Percentiles rank a stretch among this genome's conserved stretches.
Conservation (phyloP, 345 rosid species). For the Populus alba region DNA sequence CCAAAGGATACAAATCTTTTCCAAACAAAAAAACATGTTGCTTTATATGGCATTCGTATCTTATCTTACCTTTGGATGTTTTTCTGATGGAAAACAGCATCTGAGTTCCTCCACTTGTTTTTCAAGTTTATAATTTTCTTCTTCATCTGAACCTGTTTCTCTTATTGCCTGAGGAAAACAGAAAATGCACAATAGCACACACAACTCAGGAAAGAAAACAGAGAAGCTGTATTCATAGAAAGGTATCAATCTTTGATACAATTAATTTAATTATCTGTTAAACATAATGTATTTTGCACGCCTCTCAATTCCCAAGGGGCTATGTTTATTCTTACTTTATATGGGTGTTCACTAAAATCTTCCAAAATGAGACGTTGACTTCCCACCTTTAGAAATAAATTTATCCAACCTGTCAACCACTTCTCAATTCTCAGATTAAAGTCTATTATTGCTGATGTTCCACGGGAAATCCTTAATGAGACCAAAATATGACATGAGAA, state of each 20-base stretch:
- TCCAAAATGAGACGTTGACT: too few relatives aligned
- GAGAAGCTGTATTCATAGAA: not conserved
- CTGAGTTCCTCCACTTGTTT: conserved; percentile 11
- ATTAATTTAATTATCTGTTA: not conserved
- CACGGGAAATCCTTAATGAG: too few relatives aligned
- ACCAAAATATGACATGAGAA: too few relatives aligned
- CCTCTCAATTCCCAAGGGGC: too few relatives aligned
- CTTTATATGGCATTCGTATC: not conserved
- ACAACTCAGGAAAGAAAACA: not conserved
- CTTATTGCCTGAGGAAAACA: conserved; percentile 10
- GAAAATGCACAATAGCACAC: not conserved
- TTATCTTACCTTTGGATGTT: conserved; percentile 12
- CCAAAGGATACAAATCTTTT: not conserved
- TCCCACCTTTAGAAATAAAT: too few relatives aligned
- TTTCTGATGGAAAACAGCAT: not conserved
- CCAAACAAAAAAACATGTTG: not conserved
- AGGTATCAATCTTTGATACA: not conserved
- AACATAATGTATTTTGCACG: not conserved
- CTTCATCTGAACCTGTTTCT: not conserved
- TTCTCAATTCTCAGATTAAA: too few relatives aligned
- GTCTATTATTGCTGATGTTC: too few relatives aligned
- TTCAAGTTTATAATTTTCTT: not conserved
- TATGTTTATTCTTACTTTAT: too few relatives aligned
- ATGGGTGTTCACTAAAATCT: too few relatives aligned
- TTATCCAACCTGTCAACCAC: too few relatives aligned